These are phyloP conservation scores for Candida loeiensis DNA, from an alignment of 805 yeast genomes.

Conservation along the genomic window DNA sequence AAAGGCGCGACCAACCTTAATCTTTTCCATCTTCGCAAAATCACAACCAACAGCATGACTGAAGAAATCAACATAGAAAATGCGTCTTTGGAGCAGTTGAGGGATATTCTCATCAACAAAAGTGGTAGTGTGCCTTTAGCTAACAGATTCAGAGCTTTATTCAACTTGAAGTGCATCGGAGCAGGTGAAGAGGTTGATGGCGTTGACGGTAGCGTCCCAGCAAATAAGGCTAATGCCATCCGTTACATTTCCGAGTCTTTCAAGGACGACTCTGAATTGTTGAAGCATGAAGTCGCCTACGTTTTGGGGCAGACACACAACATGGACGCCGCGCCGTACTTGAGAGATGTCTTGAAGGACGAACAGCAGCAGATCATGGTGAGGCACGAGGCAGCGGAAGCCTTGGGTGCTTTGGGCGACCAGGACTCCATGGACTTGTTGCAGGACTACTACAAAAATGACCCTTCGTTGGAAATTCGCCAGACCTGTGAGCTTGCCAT, in stretches of 20 bases:
- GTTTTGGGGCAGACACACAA: constrained; percentile 95
- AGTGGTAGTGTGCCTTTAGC: constrained; percentile 73
- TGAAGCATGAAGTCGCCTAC: constrained; percentile 97
- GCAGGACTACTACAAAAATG: constrained; percentile 59
- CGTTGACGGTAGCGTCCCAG: constrained; percentile 16
- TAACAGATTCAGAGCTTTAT: constrained; percentile 88
- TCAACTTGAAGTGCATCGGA: constrained; percentile 84
- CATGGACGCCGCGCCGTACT: constrained; percentile 67
- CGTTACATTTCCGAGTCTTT: constrained; percentile 85
- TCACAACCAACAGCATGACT: constrained; percentile 20
- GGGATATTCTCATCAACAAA: constrained; percentile 66
- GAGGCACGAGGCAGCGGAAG: constrained; percentile 99
- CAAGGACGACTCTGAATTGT: constrained; percentile 74
- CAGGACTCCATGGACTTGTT: constrained; percentile 64
- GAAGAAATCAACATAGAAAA: constrained; percentile 37
- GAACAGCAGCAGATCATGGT: constrained; percentile 85
- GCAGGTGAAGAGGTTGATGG: constrained; percentile 42
- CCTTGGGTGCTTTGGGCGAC: constrained; percentile 94
- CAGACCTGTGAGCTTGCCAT: constrained; percentile 98
- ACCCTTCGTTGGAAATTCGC: constrained; percentile 82
- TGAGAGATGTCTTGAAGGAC: constrained; percentile 68
- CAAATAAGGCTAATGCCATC: constrained; percentile 55
- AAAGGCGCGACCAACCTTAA: neutral
- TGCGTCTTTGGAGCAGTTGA: constrained; percentile 57
- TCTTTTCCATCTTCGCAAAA: neutral